phyloP scores from a whole-genome alignment of 441 rosid genomes.

The Gossypium schwendimanii region DNA sequence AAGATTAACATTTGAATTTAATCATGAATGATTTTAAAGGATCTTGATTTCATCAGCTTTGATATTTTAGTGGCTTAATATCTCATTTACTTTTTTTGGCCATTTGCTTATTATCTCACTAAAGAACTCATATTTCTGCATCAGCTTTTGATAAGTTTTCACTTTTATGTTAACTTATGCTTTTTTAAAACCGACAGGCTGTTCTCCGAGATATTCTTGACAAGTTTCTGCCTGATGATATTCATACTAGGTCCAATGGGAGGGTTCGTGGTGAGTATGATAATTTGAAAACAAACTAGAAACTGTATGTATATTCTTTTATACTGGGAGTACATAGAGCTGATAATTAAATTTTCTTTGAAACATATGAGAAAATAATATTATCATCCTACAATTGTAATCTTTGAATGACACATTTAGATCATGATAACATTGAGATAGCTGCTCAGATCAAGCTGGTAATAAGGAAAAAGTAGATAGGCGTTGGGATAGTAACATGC shows the following conservation, averaged over 20 bases:
- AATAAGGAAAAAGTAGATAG: not conserved
- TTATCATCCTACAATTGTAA: not conserved
- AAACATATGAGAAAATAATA: not conserved
- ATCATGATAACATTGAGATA: not conserved
- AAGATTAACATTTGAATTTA: not conserved
- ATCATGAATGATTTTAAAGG: not conserved
- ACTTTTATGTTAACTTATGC: not conserved
- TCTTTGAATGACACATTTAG: not conserved
- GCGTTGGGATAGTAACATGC: not conserved
- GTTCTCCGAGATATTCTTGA: slow-evolving; percentile 73
- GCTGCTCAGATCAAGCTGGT: not conserved
- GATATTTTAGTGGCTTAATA: not conserved
- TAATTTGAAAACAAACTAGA: not conserved
- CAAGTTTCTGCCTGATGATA: slow-evolving; percentile 70
- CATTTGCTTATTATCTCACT: not conserved
- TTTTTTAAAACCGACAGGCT: slow-evolving; percentile 42
- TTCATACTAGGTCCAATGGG: slow-evolving; percentile 70
- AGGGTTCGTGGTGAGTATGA: slow-evolving; percentile 72
- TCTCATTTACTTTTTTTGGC: not conserved
- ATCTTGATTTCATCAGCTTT: not conserved
- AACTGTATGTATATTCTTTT: not conserved
- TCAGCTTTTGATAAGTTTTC: not conserved
- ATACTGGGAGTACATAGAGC: not conserved
- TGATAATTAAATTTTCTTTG: not conserved
- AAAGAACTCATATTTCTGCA: not conserved